Conservation (phyloP, 352 stramenopile species). For the Hyaloperonospora brassicae region DNA sequence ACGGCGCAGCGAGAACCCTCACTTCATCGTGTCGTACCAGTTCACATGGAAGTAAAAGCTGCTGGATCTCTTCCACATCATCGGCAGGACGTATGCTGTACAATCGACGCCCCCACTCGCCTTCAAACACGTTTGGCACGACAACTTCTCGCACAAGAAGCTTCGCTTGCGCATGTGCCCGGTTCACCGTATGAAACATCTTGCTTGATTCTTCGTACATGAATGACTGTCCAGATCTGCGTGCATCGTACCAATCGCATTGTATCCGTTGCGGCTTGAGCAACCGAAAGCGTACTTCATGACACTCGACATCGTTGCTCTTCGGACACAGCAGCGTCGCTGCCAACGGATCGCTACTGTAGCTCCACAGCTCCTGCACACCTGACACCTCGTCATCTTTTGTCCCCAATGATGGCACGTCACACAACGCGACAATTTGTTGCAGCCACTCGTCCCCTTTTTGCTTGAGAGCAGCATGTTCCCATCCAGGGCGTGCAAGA, state of each 20-base stretch:
- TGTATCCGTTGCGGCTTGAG: constrained; percentile 9
- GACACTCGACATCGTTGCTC: not conserved
- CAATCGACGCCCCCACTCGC: constrained; percentile 3
- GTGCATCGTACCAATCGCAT: constrained; percentile 16
- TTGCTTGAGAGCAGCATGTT: constrained; percentile 9
- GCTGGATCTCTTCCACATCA: constrained; percentile 6
- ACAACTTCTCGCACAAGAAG: constrained; percentile 14
- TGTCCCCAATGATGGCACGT: not conserved
- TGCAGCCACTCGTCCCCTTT: constrained; percentile 7
- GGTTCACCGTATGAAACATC: constrained; percentile 16
- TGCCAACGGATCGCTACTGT: not conserved
- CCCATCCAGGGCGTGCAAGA: not conserved
- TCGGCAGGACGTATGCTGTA: constrained; percentile 1
- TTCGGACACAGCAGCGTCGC: not conserved
- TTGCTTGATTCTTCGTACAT: constrained; percentile 17
- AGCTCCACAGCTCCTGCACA: constrained; percentile 9
- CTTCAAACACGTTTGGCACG: constrained; percentile 17
- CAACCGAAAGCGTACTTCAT: not conserved
- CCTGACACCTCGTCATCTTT: not conserved
- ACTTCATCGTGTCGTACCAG: constrained; percentile 21
- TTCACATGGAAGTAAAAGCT: constrained; percentile 23
- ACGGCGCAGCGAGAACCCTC: constrained; percentile 11
- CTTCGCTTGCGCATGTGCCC: constrained; percentile 8
- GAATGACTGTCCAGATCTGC: constrained; percentile 1
- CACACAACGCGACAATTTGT: constrained; percentile 1